phyloP scores from a whole-genome alignment of 345 rosid genomes.

The Eucalyptus regnans region DNA sequence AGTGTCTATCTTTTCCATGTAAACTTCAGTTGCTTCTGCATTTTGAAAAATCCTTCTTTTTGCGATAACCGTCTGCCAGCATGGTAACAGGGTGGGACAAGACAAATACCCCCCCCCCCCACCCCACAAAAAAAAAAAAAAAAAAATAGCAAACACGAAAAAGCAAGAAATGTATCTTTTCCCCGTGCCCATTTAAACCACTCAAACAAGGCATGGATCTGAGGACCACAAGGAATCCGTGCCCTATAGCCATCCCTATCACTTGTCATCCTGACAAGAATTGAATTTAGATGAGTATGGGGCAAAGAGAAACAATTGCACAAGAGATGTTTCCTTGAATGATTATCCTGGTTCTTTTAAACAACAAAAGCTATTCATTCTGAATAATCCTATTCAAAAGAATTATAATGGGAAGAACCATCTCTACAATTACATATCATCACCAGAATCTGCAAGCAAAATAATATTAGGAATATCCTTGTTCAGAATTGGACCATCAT shows the following conservation, averaged over 20 bases:
- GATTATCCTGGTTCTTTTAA: neutral
- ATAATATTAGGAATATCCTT: neutral
- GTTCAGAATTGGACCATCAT: neutral
- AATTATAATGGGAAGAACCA: neutral
- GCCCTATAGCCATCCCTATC: neutral
- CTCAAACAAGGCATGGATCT: neutral
- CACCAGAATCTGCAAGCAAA: neutral
- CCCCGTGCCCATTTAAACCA: neutral
- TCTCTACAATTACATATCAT: neutral
- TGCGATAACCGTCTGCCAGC: neutral
- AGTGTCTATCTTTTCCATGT: neutral
- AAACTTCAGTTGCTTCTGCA: neutral
- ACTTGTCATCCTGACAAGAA: neutral
- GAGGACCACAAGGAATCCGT: accelerated
- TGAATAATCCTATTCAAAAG: neutral
- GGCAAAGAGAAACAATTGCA: neutral
- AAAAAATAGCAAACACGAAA: no score
- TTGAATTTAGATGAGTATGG: neutral
- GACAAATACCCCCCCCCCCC: neutral
- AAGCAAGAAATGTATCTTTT: neutral
- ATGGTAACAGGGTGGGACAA: neutral
- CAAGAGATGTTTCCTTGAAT: neutral
- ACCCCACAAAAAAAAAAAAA: no score
- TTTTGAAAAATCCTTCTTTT: neutral
- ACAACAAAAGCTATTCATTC: neutral